Conservation (phyloP, 176 grass and related monocot species). For the Echinochloa phyllopogon region DNA sequence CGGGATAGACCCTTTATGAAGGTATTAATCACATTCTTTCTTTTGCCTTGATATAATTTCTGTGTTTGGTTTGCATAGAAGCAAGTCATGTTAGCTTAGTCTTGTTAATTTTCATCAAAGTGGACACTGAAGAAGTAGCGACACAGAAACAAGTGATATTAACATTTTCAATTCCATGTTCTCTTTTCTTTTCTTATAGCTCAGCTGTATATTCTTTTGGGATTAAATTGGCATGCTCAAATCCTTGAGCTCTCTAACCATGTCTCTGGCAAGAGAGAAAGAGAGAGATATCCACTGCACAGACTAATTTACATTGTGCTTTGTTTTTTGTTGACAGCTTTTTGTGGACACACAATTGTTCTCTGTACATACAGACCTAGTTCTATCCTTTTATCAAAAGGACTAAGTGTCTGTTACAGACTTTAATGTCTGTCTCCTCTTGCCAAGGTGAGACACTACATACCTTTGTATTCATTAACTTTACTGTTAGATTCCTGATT, state of each 20-base stretch:
- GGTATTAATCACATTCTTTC: slow-evolving; percentile 47
- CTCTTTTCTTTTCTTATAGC: neutral
- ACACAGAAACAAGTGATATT: slow-evolving; percentile 19
- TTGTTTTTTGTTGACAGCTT: slow-evolving; percentile 58
- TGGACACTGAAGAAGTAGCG: neutral
- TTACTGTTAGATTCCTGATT: neutral
- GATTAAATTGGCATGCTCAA: neutral
- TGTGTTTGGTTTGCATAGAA: neutral
- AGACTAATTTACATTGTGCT: slow-evolving; percentile 28
- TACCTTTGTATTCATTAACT: neutral
- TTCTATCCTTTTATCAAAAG: slow-evolving; percentile 99
- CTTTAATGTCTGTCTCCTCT: slow-evolving; percentile 43
- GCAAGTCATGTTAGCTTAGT: neutral
- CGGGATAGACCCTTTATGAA: slow-evolving; percentile 93
- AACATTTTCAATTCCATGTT: neutral
- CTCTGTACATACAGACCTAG: slow-evolving; percentile 98
- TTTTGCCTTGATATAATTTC: slow-evolving; percentile 6
- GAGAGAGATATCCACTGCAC: no score
- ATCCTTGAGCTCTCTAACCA: neutral
- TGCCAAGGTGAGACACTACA: slow-evolving; percentile 44
- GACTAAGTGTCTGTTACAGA: slow-evolving; percentile 55
- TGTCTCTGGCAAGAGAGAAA: no score
- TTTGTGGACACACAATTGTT: slow-evolving; percentile 98
- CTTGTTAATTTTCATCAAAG: neutral
- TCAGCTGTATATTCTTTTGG: slow-evolving; percentile 27